phyloP scores from a whole-genome alignment of 2,329 filamentous ascomycete species.

The Penicillium sp. region DNA sequence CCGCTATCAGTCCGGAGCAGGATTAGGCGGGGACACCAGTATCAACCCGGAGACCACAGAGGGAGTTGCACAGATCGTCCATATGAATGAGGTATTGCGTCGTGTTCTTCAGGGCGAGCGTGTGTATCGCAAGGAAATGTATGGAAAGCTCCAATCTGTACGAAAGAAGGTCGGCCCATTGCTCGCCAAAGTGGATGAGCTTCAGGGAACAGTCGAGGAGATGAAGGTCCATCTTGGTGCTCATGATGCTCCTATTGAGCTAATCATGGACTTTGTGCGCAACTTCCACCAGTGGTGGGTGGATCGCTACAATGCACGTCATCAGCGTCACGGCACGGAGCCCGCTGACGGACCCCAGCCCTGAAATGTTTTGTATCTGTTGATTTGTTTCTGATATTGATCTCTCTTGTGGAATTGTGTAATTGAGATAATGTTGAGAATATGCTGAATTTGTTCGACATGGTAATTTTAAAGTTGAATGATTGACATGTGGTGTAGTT shows the following conservation, averaged over 20 bases:
- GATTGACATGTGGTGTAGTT: neutral
- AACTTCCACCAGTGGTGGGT: constrained; percentile 4
- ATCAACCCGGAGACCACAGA: neutral
- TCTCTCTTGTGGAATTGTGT: neutral
- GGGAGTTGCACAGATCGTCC: neutral
- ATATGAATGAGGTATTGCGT: neutral
- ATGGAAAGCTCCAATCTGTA: neutral
- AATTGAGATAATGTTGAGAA: neutral
- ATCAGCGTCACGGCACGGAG: neutral
- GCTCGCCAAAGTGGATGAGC: neutral
- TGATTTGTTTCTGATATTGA: neutral
- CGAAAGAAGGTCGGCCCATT: constrained; percentile 2
- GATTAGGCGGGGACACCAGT: neutral
- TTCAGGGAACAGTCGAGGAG: neutral
- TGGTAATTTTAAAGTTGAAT: neutral
- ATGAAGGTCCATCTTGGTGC: neutral
- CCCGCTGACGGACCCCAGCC: neutral
- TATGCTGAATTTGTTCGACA: neutral
- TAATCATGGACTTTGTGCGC: constrained; percentile 1
- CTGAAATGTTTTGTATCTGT: neutral
- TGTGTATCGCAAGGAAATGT: neutral
- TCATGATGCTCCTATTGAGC: constrained; percentile 3
- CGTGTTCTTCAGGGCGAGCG: neutral
- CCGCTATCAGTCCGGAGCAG: neutral
- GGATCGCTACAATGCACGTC: neutral